Evolutionary conservation across 2,329 filamentous ascomycete genomes (phyloP).

Genomic region (Endocalyx cinctus): DNA sequence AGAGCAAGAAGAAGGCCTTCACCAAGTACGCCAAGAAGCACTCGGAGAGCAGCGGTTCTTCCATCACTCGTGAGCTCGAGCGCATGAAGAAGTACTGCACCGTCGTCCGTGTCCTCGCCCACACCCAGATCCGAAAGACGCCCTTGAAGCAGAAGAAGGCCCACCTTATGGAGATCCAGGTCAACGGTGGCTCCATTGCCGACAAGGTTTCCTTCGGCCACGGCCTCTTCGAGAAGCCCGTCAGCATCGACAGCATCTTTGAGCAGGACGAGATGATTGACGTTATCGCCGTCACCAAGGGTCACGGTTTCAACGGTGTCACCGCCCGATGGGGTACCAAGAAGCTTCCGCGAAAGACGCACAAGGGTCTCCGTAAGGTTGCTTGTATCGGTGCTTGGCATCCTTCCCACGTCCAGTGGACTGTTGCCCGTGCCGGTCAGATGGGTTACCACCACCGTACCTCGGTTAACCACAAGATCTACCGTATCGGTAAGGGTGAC

Average conservation of each 20-base stretch:
- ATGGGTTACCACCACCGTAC: conserved; percentile 99
- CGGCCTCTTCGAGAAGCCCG: conserved; percentile 98
- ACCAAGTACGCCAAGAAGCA: conserved; percentile 99
- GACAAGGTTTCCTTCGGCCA: conserved; percentile 97
- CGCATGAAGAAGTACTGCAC: conserved; percentile 99
- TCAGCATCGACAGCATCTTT: conserved; percentile 89
- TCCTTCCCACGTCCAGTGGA: conserved; percentile 99
- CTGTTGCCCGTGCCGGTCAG: conserved; percentile 99
- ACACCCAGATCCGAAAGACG: conserved; percentile 99
- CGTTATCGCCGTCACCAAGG: conserved; percentile 98
- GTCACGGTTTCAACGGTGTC: conserved; percentile 97
- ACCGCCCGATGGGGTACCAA: conserved; percentile 99
- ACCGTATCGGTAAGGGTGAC: conserved; percentile 91
- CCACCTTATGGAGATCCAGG: conserved; percentile 99
- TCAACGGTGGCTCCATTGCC: conserved; percentile 93
- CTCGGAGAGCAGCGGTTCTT: conserved; percentile 85
- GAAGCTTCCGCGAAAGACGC: conserved; percentile 99
- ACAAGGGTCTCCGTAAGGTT: conserved; percentile 99
- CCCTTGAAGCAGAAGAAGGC: conserved; percentile 99
- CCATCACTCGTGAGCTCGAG: conserved; percentile 95
- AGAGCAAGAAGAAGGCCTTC: conserved; percentile 99
- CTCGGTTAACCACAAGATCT: conserved; percentile 99
- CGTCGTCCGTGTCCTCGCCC: conserved; percentile 96
- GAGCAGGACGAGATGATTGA: conserved; percentile 99
- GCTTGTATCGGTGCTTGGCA: conserved; percentile 99